phyloP scores from a whole-genome alignment of 179 eudicot genomes.

The Drosera spatulata region DNA sequence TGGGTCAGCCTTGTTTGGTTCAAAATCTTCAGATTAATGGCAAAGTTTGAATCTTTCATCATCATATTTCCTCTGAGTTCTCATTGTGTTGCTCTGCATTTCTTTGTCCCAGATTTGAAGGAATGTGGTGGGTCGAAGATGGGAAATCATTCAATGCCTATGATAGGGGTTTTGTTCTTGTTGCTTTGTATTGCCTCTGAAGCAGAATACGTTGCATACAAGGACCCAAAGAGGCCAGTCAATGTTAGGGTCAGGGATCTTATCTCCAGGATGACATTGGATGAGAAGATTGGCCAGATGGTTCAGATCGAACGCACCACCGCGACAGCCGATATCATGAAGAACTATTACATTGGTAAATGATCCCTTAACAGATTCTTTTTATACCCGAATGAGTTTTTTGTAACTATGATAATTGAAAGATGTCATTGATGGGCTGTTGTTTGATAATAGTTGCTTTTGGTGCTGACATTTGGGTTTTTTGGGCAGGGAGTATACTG shows the following conservation, averaged over 20 bases:
- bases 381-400: no score
- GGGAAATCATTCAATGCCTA: constrained; percentile 6
- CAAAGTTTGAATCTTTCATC: no score
- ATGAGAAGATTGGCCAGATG: constrained; percentile 57
- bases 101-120: background rate
- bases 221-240: constrained; percentile 24
- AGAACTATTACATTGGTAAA: constrained; percentile 28
- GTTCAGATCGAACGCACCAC: constrained; percentile 41
- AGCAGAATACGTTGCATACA: constrained; percentile 25
- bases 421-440: no score
- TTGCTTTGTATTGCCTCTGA: constrained; percentile 2
- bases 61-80: no score
- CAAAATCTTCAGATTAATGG: no score
- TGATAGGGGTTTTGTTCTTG: constrained; percentile 16
- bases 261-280: constrained; percentile 39
- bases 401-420: no score
- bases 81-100: no score
- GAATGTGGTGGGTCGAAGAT: constrained; percentile 3
- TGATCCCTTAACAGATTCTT: no score
- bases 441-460: no score
- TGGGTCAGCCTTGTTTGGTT: no score
- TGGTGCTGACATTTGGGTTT: no score
- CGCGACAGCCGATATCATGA: constrained; percentile 38
- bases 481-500: constrained; percentile 49
- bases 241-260: constrained; percentile 25